Evolutionary conservation across 352 stramenopile genomes (phyloP).

Genomic region (Phytophthora palmivora): DNA sequence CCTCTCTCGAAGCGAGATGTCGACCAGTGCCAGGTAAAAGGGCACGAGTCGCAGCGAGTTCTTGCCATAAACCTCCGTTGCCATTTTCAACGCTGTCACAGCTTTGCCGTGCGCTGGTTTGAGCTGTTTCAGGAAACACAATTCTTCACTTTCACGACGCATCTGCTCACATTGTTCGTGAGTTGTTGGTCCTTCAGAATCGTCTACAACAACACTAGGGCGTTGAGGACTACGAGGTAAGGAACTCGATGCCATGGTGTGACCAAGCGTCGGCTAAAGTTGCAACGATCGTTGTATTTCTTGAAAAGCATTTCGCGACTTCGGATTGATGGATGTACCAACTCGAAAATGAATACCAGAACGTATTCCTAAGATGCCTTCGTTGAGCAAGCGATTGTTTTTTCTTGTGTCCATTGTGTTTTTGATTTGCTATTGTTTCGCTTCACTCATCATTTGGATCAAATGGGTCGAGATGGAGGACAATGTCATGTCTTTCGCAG

Average conservation of each 20-base stretch:
- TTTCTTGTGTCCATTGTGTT: conserved; percentile 14
- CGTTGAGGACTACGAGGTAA: conserved; percentile 29
- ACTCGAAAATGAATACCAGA: background rate
- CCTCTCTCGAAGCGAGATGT: conserved; percentile 64
- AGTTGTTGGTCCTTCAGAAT: background rate
- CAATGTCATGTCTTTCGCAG: background rate
- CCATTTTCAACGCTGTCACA: conserved; percentile 51
- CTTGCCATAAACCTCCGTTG: conserved; percentile 58
- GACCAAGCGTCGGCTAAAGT: conserved; percentile 14
- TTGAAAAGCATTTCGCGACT: conserved; percentile 1
- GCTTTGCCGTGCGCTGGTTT: conserved; percentile 54
- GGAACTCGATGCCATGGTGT: conserved; percentile 16
- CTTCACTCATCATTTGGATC: conserved; percentile 35
- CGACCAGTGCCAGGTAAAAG: conserved; percentile 72
- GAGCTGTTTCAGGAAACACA: conserved; percentile 57
- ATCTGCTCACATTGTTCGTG: conserved; percentile 55
- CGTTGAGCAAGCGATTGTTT: conserved; percentile 9
- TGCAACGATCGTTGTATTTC: too few relatives aligned
- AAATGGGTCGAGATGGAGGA: conserved; percentile 40
- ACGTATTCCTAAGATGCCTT: background rate
- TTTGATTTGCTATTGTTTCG: conserved; percentile 38
- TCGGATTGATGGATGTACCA: conserved; percentile 9
- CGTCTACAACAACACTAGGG: background rate
- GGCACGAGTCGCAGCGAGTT: conserved; percentile 60
- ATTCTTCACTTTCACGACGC: conserved; percentile 65